Conservation (phyloP, 2,329 filamentous ascomycete genomes). For the Fusarium sp. region DNA sequence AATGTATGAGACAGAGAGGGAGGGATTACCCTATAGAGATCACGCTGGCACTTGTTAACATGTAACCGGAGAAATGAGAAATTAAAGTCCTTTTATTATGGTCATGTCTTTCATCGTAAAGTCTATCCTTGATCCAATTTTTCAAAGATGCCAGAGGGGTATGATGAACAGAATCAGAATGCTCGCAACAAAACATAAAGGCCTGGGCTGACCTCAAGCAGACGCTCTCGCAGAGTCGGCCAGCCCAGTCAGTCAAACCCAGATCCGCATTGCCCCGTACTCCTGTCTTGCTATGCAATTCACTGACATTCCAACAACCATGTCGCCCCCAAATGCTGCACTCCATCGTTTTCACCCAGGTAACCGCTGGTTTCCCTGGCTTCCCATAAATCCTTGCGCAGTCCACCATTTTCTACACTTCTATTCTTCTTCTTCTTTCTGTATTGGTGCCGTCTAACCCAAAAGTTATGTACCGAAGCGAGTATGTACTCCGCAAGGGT, state of each 20-base stretch:
- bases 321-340: slow-evolving; percentile 40
- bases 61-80: not conserved
- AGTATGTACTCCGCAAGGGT: slow-evolving; percentile 26
- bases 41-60: not conserved
- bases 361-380: slow-evolving; percentile 12
- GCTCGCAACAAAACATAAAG: slow-evolving; percentile 41
- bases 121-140: slow-evolving; percentile 41
- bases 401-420: not conserved
- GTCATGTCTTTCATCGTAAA: slow-evolving; percentile 40
- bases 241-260: slow-evolving; percentile 28
- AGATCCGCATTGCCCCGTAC: slow-evolving; percentile 38
- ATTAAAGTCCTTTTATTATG: slow-evolving; percentile 35
- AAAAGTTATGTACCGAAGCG: slow-evolving; percentile 40
- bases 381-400: slow-evolving; percentile 34
- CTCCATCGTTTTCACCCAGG: slow-evolving; percentile 33
- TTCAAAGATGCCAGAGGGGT: slow-evolving; percentile 41
- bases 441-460: slow-evolving; percentile 31
- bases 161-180: slow-evolving; percentile 43
- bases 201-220: not conserved
- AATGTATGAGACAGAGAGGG: no score
- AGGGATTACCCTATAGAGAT: slow-evolving; percentile 1
- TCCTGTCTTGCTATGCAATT: slow-evolving; percentile 45
- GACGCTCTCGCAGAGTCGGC: slow-evolving; percentile 16
- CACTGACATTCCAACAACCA: slow-evolving; percentile 43
- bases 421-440: slow-evolving; percentile 16